Conservation (phyloP, 805 yeast genomes). For the Yarrowia sp. region DNA sequence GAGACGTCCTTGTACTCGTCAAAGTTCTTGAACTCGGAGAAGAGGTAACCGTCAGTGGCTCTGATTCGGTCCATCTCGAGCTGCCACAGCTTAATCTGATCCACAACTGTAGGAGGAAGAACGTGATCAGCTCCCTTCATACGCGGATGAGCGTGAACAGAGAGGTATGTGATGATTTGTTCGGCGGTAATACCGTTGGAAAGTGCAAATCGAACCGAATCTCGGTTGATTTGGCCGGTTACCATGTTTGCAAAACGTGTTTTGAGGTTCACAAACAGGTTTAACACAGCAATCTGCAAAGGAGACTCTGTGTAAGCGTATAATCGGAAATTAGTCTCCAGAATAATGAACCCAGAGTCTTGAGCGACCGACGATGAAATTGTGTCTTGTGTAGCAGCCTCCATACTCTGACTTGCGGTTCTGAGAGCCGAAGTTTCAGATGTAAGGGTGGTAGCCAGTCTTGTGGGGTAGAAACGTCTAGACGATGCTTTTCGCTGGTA, state of each 20-base stretch:
- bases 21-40: slow-evolving; percentile 80
- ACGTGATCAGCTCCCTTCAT: slow-evolving; percentile 66
- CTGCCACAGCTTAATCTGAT: slow-evolving; percentile 96
- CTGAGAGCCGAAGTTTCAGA: slow-evolving; percentile 78
- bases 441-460: slow-evolving; percentile 87
- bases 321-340: slow-evolving; percentile 92
- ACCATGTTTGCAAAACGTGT: slow-evolving; percentile 91
- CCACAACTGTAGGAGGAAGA: slow-evolving; percentile 97
- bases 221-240: slow-evolving; percentile 90
- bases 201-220: slow-evolving; percentile 84
- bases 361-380: slow-evolving; percentile 46
- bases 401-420: slow-evolving; percentile 77
- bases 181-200: slow-evolving; percentile 92
- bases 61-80: slow-evolving; percentile 91
- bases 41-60: slow-evolving; percentile 83
- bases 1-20: slow-evolving; percentile 76
- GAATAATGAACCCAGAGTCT: slow-evolving; percentile 63
- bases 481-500: slow-evolving; percentile 68
- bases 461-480: slow-evolving; percentile 82
- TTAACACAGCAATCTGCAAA: slow-evolving; percentile 88
- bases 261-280: slow-evolving; percentile 83
- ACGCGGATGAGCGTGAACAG: slow-evolving; percentile 93
- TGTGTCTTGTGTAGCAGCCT: slow-evolving; percentile 58
- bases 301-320: slow-evolving; percentile 96
- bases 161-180: slow-evolving; percentile 86